These are phyloP conservation scores for Blastobotrys raffinosifermentans DNA, from an alignment of 1,139 yeast species.

Conservation along the genomic window DNA sequence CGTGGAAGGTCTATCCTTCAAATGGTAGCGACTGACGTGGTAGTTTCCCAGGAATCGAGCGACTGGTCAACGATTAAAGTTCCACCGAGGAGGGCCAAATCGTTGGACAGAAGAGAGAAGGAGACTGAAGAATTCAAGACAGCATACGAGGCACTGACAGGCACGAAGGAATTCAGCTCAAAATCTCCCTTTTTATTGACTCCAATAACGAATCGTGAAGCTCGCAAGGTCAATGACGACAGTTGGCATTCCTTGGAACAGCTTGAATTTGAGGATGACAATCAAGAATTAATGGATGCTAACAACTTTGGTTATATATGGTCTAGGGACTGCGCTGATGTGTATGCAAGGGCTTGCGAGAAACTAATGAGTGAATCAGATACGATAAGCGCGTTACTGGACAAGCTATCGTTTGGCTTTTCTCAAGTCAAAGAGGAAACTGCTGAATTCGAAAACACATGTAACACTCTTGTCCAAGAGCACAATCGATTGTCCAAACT, in stretches of 20 bases:
- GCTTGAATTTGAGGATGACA: conserved; percentile 9
- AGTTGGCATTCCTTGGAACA: no score
- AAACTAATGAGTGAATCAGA: conserved; percentile 40
- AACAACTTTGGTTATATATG: conserved; percentile 19
- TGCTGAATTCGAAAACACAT: conserved; percentile 53
- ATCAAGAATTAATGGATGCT: conserved; percentile 25
- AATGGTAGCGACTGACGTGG: conserved; percentile 23
- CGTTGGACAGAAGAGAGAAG: no score
- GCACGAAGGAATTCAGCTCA: no score
- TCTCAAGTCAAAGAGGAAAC: conserved; percentile 56
- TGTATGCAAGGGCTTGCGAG: conserved; percentile 30
- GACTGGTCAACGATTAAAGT: conserved; percentile 1
- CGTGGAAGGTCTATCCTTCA: conserved; percentile 27
- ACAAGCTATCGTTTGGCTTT: conserved; percentile 45
- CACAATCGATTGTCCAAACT: conserved; percentile 43
- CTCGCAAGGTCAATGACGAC: no score
- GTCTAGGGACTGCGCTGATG: conserved; percentile 29
- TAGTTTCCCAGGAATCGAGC: conserved; percentile 6
- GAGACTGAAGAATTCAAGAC: no score
- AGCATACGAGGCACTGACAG: no score
- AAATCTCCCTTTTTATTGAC: no score
- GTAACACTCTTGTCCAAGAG: conserved; percentile 49
- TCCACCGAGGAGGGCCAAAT: no score
- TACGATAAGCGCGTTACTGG: conserved; percentile 39
- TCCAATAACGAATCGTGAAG: no score